Percentiles rank a stretch among this genome's conserved stretches.
Conservation (phyloP, 176 grass and related monocot genomes). For the Eleusine coracana region DNA sequence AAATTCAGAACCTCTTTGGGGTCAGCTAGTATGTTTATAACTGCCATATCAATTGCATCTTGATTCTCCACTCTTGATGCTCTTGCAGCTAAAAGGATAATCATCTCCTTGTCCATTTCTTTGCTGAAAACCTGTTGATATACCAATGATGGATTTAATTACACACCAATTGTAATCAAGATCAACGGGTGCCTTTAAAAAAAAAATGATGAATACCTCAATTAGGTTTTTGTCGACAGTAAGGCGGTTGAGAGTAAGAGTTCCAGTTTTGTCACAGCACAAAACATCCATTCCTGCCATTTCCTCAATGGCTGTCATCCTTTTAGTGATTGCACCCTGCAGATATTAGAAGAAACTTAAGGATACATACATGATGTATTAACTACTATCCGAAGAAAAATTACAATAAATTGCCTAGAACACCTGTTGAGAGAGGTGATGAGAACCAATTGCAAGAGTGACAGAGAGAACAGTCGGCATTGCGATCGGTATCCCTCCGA, state of each 20-base stretch:
- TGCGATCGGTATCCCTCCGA: slow-evolving; percentile 82
- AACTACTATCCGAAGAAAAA: slow-evolving; percentile 1
- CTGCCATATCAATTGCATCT: slow-evolving; percentile 87
- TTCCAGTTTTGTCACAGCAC: slow-evolving; percentile 92
- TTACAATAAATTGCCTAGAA: background rate
- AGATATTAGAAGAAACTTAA: slow-evolving; percentile 18
- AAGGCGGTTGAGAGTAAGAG: slow-evolving; percentile 80
- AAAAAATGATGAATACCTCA: slow-evolving; percentile 43
- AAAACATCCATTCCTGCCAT: slow-evolving; percentile 95
- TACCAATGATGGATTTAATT: background rate
- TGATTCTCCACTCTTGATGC: slow-evolving; percentile 81
- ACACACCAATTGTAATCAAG: background rate
- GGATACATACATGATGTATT: background rate
- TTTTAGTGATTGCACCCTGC: slow-evolving; percentile 89
- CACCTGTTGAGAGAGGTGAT: slow-evolving; percentile 81
- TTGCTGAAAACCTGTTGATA: slow-evolving; percentile 60
- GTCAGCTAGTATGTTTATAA: slow-evolving; percentile 80
- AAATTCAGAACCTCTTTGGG: slow-evolving; percentile 66
- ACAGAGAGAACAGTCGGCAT: slow-evolving; percentile 93
- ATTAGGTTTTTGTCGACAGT: slow-evolving; percentile 79
- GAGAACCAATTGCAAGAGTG: slow-evolving; percentile 87
- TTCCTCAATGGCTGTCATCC: slow-evolving; percentile 92
- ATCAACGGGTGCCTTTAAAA: background rate
- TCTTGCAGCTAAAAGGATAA: slow-evolving; percentile 76
- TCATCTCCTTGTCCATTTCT: slow-evolving; percentile 70